Percentiles rank a stretch among this genome's conserved stretches.
These are phyloP conservation scores for Lipomyces chichibuensis DNA, from an alignment of 805 yeast genomes.

Conservation along the genomic window DNA sequence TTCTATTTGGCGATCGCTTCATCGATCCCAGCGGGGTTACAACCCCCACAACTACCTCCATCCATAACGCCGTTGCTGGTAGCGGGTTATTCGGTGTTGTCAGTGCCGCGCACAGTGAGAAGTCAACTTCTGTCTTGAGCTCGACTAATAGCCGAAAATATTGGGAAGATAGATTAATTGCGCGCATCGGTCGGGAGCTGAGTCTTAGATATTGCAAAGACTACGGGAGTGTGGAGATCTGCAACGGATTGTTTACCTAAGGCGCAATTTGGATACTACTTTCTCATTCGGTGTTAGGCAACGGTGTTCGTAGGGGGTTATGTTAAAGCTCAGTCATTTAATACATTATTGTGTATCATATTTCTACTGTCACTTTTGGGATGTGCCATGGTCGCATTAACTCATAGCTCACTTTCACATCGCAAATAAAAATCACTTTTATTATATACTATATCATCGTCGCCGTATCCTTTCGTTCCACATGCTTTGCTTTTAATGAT, in stretches of 20 bases:
- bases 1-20: conserved; percentile 42
- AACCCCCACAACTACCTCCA: neutral
- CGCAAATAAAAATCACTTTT: neutral
- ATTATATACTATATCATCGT: conserved; percentile 1
- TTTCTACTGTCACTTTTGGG: neutral
- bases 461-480: neutral
- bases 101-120: conserved; percentile 7
- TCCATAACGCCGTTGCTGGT: neutral
- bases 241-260: conserved; percentile 25
- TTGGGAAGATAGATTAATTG: conserved; percentile 33
- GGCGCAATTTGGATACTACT: neutral
- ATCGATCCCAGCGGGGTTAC: conserved; percentile 20
- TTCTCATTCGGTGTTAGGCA: neutral
- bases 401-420: neutral
- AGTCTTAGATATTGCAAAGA: conserved; percentile 22
- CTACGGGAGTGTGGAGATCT: conserved; percentile 31
- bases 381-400: neutral
- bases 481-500: conserved; percentile 8
- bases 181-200: conserved; percentile 30
- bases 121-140: conserved; percentile 23
- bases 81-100: neutral
- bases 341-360: neutral
- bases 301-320: neutral
- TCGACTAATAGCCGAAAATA: conserved; percentile 17
- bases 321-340: neutral